These are phyloP conservation scores for Pseudocercospora eumusae DNA, from an alignment of 2,329 filamentous ascomycete genomes.

Conservation along the genomic window DNA sequence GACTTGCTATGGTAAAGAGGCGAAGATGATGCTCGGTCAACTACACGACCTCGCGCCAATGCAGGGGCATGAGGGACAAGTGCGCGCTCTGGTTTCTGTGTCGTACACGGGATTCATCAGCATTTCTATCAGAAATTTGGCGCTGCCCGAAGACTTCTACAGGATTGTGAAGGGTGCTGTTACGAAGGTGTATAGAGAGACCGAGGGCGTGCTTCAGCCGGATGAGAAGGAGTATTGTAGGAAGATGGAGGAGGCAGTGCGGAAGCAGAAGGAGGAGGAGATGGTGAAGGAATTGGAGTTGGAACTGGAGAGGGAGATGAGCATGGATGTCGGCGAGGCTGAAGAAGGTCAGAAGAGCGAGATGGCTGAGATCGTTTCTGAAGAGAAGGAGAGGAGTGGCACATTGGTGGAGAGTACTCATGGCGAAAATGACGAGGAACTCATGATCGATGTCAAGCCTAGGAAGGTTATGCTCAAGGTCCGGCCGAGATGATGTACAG, in stretches of 20 bases:
- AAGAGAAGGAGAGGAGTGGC: not conserved
- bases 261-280: not conserved
- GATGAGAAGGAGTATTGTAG: not conserved
- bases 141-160: not conserved
- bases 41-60: not conserved
- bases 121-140: not conserved
- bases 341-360: not conserved
- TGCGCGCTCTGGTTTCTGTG: not conserved
- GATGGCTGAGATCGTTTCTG: not conserved
- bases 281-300: not conserved
- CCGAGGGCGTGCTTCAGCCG: not conserved
- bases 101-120: not conserved
- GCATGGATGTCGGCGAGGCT: not conserved
- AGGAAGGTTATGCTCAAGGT: not conserved
- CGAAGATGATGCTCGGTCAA: not conserved
- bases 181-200: not conserved
- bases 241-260: not conserved
- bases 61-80: not conserved
- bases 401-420: not conserved
- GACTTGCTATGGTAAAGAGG: not conserved
- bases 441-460: not conserved
- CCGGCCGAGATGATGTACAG: not conserved
- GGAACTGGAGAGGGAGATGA: slow-evolving; percentile 5
- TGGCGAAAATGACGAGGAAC: not conserved
- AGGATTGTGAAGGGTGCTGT: not conserved